Conservation (phyloP, 352 stramenopile genomes). For the Globisporangium paroecandrum region DNA sequence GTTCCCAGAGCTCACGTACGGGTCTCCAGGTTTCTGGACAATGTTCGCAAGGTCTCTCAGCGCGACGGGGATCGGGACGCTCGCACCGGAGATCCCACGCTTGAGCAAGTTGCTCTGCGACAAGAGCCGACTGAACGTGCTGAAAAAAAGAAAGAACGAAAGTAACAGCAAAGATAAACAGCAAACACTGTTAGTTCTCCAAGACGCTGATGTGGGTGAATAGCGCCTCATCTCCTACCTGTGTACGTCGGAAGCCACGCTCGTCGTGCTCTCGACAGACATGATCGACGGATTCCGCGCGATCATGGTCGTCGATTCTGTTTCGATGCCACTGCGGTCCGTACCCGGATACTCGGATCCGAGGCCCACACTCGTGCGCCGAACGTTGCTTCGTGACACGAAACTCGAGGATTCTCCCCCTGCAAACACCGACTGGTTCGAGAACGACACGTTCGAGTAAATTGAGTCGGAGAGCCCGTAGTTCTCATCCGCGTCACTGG, state of each 20-base stretch:
- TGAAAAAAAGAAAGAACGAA: slow-evolving; percentile 10
- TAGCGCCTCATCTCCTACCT: slow-evolving; percentile 10
- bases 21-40: slow-evolving; percentile 41
- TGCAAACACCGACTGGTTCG: slow-evolving; percentile 25
- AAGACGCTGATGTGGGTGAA: not conserved
- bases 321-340: slow-evolving; percentile 18
- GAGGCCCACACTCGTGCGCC: slow-evolving; percentile 15
- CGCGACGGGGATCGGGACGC: slow-evolving; percentile 25
- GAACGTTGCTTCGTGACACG: slow-evolving; percentile 21
- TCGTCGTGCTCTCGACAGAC: slow-evolving; percentile 37
- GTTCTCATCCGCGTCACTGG: slow-evolving; percentile 26
- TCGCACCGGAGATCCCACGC: slow-evolving; percentile 31
- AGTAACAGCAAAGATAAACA: not conserved
- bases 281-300: slow-evolving; percentile 20
- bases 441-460: slow-evolving; percentile 59
- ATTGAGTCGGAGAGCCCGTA: slow-evolving; percentile 51
- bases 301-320: slow-evolving; percentile 20
- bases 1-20: slow-evolving; percentile 37
- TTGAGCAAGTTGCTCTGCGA: slow-evolving; percentile 62
- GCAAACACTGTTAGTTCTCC: slow-evolving; percentile 1
- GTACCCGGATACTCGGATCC: slow-evolving; percentile 9
- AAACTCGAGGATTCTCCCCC: slow-evolving; percentile 16
- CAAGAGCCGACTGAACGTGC: slow-evolving; percentile 57
- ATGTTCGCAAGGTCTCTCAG: slow-evolving; percentile 22
- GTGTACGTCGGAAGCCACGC: slow-evolving; percentile 29